phyloP scores from a whole-genome alignment of 306 rosid genomes.

The Lathyrus oleraceus region DNA sequence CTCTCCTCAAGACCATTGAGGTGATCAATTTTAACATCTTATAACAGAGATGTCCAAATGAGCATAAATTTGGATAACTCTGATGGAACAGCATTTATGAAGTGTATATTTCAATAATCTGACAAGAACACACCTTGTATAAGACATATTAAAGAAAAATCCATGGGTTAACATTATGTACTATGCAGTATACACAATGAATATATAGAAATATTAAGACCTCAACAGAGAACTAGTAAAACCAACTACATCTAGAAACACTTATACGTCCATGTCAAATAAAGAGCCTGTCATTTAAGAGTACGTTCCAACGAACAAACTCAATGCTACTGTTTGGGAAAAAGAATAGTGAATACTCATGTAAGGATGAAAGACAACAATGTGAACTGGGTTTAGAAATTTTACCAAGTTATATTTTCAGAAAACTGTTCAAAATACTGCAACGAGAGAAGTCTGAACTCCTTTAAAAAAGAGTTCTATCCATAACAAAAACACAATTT shows the following conservation, averaged over 20 bases:
- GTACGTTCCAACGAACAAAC: neutral
- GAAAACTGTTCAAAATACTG: neutral
- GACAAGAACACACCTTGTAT: neutral
- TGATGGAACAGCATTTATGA: neutral
- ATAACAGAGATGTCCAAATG: neutral
- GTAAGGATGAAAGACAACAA: neutral
- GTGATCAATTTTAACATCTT: neutral
- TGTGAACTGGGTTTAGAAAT: neutral
- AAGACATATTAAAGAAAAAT: conserved; percentile 1
- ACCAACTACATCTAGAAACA: neutral
- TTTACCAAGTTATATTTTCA: neutral
- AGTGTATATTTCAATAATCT: neutral
- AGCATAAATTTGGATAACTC: neutral
- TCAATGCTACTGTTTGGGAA: neutral
- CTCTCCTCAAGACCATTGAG: neutral
- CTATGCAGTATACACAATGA: neutral
- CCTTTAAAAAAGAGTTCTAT: neutral
- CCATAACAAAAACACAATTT: neutral
- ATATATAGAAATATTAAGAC: neutral
- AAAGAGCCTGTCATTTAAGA: neutral
- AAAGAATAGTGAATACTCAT: neutral
- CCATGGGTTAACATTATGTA: neutral
- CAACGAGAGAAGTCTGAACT: neutral
- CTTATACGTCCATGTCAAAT: neutral
- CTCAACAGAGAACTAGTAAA: neutral